phyloP scores from a whole-genome alignment of 208 protist species.

The Leishmania martiniquensis region DNA sequence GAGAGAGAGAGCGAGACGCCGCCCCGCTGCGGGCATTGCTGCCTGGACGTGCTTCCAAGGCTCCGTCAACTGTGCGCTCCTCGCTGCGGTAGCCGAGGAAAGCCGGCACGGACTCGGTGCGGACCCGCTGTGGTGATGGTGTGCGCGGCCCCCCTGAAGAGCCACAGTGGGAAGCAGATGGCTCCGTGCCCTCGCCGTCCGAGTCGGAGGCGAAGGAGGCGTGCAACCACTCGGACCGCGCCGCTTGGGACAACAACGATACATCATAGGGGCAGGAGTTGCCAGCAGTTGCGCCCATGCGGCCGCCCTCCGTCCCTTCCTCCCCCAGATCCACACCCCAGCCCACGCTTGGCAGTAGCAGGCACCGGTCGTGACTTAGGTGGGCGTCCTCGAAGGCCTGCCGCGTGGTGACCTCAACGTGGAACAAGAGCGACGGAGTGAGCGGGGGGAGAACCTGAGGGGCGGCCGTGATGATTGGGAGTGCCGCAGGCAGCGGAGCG shows the following conservation, averaged over 20 bases:
- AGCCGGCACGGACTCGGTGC: not conserved
- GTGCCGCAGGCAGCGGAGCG: not conserved
- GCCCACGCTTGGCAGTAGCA: conserved; percentile 19
- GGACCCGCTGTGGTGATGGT: conserved; percentile 8
- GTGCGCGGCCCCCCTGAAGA: not conserved
- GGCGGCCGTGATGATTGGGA: not conserved
- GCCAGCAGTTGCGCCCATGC: not conserved
- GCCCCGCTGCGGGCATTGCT: not conserved
- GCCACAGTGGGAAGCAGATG: not conserved
- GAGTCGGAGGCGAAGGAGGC: conserved; percentile 6
- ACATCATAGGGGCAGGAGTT: conserved; percentile 39
- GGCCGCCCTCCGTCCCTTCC: conserved; percentile 6
- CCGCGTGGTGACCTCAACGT: conserved; percentile 52
- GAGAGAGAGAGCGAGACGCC: not conserved
- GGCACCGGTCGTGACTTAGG: conserved; percentile 44
- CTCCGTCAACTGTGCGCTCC: conserved; percentile 1
- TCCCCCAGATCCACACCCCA: conserved; percentile 11
- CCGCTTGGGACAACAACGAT: conserved; percentile 39
- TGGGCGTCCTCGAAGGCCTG: conserved; percentile 59
- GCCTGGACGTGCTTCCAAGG: not conserved
- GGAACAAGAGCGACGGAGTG: conserved; percentile 45
- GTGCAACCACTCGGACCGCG: conserved; percentile 28
- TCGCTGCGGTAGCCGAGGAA: conserved; percentile 16
- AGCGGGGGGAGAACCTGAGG: conserved; percentile 35
- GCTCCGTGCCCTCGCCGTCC: not conserved